Evolutionary conservation across 306 rosid genomes (phyloP), one percentile per base, ranked within the genome.

Genomic region (Begonia loranthoides): DNA sequence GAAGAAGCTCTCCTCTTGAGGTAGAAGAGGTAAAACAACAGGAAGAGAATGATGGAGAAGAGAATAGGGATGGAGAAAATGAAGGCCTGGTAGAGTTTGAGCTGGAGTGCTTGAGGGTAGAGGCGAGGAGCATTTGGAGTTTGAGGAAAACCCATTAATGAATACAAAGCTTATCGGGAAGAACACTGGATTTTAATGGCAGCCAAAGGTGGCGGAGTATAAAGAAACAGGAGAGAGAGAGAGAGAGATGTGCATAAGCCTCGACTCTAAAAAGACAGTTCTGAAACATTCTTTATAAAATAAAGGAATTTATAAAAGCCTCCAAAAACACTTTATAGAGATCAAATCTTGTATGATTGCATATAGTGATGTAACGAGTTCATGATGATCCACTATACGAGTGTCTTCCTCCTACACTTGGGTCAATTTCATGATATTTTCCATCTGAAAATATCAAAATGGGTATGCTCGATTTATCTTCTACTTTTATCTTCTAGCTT

Each of bases 21-120:
- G 76, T 83, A 85, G 70, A 85, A 85, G 78, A 85, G 70, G 78
- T 81, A 85, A 55, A 78, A 78, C 71, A 84, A 60, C 24, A 85
- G 84, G 34, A 84, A 66, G 39, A 85, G 72, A 65, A 85, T 81
- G 44, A 85, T 78, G 47, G 94, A 81, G 44, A 87, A 83, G 41
- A 87, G 88, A 47, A 87, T 78, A 0, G 96, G 96, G 55, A 83
- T 81, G 17, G 96, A 87, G 72, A 87, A 83, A 52, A 85, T 81
- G 83, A 87, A 87, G 59, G 96, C 96, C 13, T 87, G 96, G 54
- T 87, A 87, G 34, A 87, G 87, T 50, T 83, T 83, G 2, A 87
- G 77, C 62, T 87, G 94, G 56, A 87, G 79, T 22, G 81, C 83
- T 49, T 76, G 81, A 22, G 92, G 82, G 66, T 85, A 81, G 52